Percentiles rank a stretch among this genome's conserved stretches.
These are phyloP conservation scores for Geosmithia morbida DNA, from an alignment of 2,329 filamentous ascomycete genomes.

Conservation along the genomic window DNA sequence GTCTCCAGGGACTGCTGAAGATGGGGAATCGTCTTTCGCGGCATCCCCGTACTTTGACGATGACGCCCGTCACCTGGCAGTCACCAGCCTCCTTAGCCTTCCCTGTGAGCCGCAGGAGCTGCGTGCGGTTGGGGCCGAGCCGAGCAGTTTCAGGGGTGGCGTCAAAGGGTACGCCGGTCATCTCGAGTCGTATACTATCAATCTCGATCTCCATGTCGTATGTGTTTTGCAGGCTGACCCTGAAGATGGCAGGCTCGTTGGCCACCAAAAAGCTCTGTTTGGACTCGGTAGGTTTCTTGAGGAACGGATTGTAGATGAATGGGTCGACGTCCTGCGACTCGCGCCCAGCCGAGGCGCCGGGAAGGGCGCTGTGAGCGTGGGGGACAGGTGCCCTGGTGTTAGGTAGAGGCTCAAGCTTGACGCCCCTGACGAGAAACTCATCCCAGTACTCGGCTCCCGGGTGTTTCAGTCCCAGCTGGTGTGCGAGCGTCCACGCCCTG, in stretches of 20 bases:
- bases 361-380: conserved; percentile 42
- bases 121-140: conserved; percentile 71
- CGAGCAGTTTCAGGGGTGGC: conserved; percentile 48
- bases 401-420: conserved; percentile 53
- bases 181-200: conserved; percentile 63
- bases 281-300: conserved; percentile 49
- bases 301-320: conserved; percentile 90
- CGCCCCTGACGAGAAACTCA: conserved; percentile 73
- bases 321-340: conserved; percentile 57
- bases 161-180: conserved; percentile 59
- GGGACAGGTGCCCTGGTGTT: conserved; percentile 48
- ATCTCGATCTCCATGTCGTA: conserved; percentile 89
- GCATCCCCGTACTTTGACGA: conserved; percentile 69
- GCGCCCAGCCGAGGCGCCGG: conserved; percentile 31
- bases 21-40: conserved; percentile 73
- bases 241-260: conserved; percentile 63
- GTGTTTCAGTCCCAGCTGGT: conserved; percentile 55
- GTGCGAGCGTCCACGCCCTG: conserved; percentile 66
- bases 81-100: conserved; percentile 52
- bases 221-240: conserved; percentile 79
- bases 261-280: conserved; percentile 60
- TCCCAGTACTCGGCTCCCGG: conserved; percentile 89
- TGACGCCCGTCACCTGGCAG: conserved; percentile 63
- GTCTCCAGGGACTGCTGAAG: conserved; percentile 62
- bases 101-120: conserved; percentile 59